Conservation (phyloP, 2,329 filamentous ascomycete species). For the Fusarium floridanum region DNA sequence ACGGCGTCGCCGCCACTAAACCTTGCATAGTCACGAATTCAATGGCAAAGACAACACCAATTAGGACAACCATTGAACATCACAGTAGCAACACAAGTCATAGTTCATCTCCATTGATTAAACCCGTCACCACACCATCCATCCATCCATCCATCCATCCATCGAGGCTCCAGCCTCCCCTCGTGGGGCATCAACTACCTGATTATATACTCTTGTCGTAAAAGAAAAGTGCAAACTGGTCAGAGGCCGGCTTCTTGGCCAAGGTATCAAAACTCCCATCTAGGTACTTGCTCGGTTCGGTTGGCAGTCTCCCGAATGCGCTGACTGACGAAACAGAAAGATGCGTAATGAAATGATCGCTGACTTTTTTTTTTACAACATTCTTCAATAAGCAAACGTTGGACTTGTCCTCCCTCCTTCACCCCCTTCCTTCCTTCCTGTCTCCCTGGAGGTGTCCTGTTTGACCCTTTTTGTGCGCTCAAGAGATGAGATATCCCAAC, state of each 20-base stretch:
- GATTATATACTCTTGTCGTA: constrained; percentile 44
- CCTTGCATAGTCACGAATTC: background rate
- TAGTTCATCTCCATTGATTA: constrained; percentile 38
- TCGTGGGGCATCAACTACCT: constrained; percentile 24
- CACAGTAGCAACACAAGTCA: constrained; percentile 15
- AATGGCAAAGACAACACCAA: background rate
- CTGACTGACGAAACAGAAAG: constrained; percentile 21
- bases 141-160: constrained; percentile 14
- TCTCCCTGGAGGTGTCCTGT: constrained; percentile 32
- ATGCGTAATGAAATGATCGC: constrained; percentile 38
- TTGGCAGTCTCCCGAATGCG: constrained; percentile 27
- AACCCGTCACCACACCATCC: constrained; percentile 16
- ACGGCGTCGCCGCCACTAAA: background rate
- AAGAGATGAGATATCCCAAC: constrained; percentile 27
- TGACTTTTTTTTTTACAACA: constrained; percentile 43
- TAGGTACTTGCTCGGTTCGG: constrained; percentile 16
- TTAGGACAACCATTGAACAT: background rate
- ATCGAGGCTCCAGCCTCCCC: constrained; percentile 16
- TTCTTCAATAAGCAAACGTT: constrained; percentile 39
- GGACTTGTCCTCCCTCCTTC: constrained; percentile 14
- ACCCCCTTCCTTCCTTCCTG: constrained; percentile 4
- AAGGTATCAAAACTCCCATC: constrained; percentile 29
- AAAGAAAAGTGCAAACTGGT: constrained; percentile 43
- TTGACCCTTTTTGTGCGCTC: constrained; percentile 37
- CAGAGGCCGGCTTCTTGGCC: constrained; percentile 39